phyloP scores from a whole-genome alignment of 306 rosid genomes.

The Vigna unguiculata region DNA sequence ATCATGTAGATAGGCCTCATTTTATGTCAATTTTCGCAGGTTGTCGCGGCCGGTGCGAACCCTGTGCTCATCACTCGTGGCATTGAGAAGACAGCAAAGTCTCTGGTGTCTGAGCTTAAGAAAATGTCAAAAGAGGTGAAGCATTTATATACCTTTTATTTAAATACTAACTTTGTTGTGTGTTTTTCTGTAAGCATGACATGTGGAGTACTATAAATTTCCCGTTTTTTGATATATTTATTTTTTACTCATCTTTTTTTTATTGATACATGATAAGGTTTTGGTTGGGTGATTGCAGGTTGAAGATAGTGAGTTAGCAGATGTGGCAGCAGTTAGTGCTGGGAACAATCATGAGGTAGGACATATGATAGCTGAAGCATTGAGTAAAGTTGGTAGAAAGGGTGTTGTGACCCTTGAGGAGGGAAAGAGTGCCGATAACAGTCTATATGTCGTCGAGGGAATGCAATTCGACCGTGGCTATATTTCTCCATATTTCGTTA shows the following conservation, averaged over 20 bases:
- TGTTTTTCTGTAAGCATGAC: neutral
- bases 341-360: slow-evolving; percentile 97
- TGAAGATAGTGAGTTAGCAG: slow-evolving; percentile 96
- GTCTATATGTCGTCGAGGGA: slow-evolving; percentile 94
- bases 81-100: slow-evolving; percentile 88
- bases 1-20: neutral
- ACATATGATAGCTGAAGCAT: slow-evolving; percentile 96
- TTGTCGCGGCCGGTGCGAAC: slow-evolving; percentile 99
- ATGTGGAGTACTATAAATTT: neutral
- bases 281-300: slow-evolving; percentile 64
- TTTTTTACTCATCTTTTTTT: neutral
- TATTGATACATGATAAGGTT: slow-evolving; percentile 2
- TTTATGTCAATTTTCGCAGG: slow-evolving; percentile 53
- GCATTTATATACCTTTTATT: neutral
- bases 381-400: slow-evolving; percentile 97
- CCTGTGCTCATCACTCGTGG: slow-evolving; percentile 98
- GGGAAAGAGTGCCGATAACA: slow-evolving; percentile 97
- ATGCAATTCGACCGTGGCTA: slow-evolving; percentile 99
- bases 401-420: slow-evolving; percentile 99
- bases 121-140: slow-evolving; percentile 87
- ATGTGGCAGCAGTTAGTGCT: slow-evolving; percentile 99
- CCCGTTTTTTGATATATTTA: neutral
- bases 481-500: slow-evolving; percentile 95
- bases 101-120: slow-evolving; percentile 86
- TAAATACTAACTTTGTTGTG: neutral